Evolutionary conservation across 78 protist genomes (phyloP).

Genomic region (Dictyostelium brefeldianum): DNA sequence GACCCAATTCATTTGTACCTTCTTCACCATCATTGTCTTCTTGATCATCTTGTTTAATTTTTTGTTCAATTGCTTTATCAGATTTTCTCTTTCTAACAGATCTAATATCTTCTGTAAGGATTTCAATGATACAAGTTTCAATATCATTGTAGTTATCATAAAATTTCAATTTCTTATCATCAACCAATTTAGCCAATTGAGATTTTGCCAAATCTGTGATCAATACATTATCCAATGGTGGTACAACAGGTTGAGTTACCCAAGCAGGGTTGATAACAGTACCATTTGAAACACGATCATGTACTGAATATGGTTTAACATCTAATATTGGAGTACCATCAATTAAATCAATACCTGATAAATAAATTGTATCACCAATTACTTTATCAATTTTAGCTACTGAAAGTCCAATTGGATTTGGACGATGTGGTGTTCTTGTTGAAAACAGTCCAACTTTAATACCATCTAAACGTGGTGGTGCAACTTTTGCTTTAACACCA

Average conservation of each 20-base stretch:
- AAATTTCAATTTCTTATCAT: constrained; percentile 36
- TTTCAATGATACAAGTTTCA: constrained; percentile 44
- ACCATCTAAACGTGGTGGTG: constrained; percentile 81
- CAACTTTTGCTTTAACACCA: constrained; percentile 80
- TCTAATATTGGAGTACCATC: constrained; percentile 90
- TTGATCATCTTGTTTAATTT: constrained; percentile 2
- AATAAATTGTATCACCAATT: constrained; percentile 43
- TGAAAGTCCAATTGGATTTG: constrained; percentile 75
- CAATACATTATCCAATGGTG: constrained; percentile 53
- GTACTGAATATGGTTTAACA: constrained; percentile 86
- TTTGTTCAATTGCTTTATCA: constrained; percentile 35
- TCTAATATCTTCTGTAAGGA: constrained; percentile 66
- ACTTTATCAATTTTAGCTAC: constrained; percentile 80
- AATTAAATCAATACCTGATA: constrained; percentile 79
- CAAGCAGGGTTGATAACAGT: constrained; percentile 54
- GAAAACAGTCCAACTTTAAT: constrained; percentile 80
- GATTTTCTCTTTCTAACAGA: constrained; percentile 73
- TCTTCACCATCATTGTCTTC: background rate
- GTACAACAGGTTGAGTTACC: constrained; percentile 29
- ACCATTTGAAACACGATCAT: constrained; percentile 17
- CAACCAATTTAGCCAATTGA: constrained; percentile 20
- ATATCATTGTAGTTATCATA: constrained; percentile 70
- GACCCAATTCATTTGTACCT: background rate
- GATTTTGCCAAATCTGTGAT: constrained; percentile 15
- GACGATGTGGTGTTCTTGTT: constrained; percentile 81